Conservation (phyloP, 352 stramenopile species). For the Phytophthora europaea region DNA sequence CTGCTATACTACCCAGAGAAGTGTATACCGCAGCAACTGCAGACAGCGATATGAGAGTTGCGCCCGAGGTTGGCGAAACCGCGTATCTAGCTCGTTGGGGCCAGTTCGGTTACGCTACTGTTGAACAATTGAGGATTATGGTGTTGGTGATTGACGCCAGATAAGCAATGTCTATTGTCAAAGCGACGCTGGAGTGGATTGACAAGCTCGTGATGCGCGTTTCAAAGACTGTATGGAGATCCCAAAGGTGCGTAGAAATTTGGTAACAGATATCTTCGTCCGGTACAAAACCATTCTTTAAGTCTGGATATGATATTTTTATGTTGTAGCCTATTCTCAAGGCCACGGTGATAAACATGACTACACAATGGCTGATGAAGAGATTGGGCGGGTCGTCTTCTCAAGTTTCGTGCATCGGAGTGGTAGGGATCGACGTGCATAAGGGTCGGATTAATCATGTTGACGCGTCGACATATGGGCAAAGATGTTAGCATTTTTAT, state of each 20-base stretch:
- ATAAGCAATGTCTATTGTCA: neutral
- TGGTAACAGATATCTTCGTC: conserved; percentile 4
- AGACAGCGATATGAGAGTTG: conserved; percentile 3
- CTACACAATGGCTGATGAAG: neutral
- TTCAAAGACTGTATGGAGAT: neutral
- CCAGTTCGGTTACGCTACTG: neutral
- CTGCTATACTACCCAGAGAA: neutral
- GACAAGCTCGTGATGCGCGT: neutral
- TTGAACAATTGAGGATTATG: conserved; percentile 2
- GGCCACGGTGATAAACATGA: conserved; percentile 9
- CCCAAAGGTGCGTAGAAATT: conserved; percentile 8
- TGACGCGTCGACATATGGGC: neutral
- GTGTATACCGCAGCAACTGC: conserved; percentile 2
- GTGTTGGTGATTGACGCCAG: conserved; percentile 9
- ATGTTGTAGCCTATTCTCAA: neutral
- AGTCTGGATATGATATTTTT: neutral
- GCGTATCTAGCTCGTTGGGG: conserved; percentile 3
- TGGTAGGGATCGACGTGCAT: conserved; percentile 17
- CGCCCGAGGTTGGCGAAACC: neutral
- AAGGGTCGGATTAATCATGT: conserved; percentile 1
- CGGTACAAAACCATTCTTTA: neutral
- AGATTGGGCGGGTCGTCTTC: conserved; percentile 12
- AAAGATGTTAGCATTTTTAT: conserved; percentile 5
- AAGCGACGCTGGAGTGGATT: neutral
- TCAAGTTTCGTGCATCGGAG: conserved; percentile 2